Percentiles rank a stretch among this genome's conserved stretches.
Conservation (phyloP, 768 basidiomycete species). For the Xerocomellus intermedius region DNA sequence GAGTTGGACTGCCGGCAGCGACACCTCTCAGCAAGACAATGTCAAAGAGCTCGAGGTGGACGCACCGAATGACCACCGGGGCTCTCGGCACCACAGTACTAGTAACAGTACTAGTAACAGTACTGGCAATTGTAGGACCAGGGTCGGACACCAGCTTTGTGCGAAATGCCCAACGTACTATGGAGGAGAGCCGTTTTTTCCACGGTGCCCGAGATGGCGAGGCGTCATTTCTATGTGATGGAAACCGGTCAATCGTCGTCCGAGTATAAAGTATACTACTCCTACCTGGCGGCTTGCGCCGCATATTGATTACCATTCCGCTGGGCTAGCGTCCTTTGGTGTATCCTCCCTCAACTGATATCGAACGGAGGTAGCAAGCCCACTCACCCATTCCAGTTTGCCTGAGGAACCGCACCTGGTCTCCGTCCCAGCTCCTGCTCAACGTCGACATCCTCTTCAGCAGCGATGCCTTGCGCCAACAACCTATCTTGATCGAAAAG, state of each 20-base stretch:
- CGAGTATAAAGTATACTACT: not conserved
- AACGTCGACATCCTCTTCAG: conserved; percentile 4
- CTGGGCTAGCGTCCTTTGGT: conserved; percentile 4
- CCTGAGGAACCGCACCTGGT: not conserved
- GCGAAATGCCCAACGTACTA: conserved; percentile 2
- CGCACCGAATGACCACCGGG: conserved; percentile 14
- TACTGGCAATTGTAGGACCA: not conserved
- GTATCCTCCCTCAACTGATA: not conserved
- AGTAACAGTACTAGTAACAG: no score
- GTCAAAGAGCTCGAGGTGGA: not conserved
- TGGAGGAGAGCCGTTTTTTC: conserved; percentile 20
- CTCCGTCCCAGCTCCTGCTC: not conserved
- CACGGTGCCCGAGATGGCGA: conserved; percentile 7
- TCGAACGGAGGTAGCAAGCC: not conserved
- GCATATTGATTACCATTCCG: not conserved
- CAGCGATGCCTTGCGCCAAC: conserved; percentile 21
- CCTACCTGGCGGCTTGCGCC: conserved; percentile 12
- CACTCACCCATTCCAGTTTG: conserved; percentile 1
- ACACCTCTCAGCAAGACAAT: not conserved
- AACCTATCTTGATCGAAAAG: conserved; percentile 19
- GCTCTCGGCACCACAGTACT: not conserved
- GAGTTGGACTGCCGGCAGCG: conserved; percentile 14
- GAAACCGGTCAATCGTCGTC: not conserved
- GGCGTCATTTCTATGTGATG: not conserved
- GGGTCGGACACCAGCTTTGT: not conserved